Conservation (phyloP, 805 yeast genomes). For the Naumovozyma baii region DNA sequence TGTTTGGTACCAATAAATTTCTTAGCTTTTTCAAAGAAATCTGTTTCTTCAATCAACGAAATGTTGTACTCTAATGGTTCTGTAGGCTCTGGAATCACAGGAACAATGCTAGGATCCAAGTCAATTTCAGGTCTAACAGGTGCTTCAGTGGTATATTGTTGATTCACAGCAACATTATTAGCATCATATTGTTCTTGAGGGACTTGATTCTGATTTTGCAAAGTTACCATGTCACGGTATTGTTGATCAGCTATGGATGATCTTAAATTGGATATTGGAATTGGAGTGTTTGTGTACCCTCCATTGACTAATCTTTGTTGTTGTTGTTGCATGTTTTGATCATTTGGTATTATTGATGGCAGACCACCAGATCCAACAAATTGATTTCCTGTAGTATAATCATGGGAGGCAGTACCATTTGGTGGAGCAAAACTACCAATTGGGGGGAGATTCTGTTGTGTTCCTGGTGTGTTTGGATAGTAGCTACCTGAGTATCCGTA, state of each 20-base stretch:
- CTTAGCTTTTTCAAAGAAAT: slow-evolving; percentile 87
- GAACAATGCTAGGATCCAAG: slow-evolving; percentile 59
- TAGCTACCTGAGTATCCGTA: not conserved
- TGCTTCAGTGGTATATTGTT: slow-evolving; percentile 13
- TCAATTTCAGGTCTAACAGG: slow-evolving; percentile 34
- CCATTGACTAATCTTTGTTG: slow-evolving; percentile 11
- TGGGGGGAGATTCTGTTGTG: slow-evolving; percentile 28
- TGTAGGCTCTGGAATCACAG: slow-evolving; percentile 80
- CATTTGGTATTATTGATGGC: slow-evolving; percentile 21
- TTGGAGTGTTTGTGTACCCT: slow-evolving; percentile 22
- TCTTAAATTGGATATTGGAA: slow-evolving; percentile 32
- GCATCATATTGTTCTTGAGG: not conserved
- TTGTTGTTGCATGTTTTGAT: slow-evolving; percentile 9
- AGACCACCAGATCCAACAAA: slow-evolving; percentile 9
- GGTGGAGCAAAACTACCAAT: slow-evolving; percentile 33
- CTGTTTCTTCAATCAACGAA: slow-evolving; percentile 70
- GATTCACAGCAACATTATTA: not conserved
- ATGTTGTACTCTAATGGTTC: slow-evolving; percentile 46
- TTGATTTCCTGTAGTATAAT: slow-evolving; percentile 3
- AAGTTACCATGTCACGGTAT: not conserved
- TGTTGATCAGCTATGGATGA: slow-evolving; percentile 11
- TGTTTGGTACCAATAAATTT: slow-evolving; percentile 81
- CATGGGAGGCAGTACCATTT: slow-evolving; percentile 22
- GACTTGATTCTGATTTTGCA: slow-evolving; percentile 3
- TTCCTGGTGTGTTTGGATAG: slow-evolving; percentile 1